Conservation (phyloP, 1,139 yeast genomes). For the Kodamaea sp. region DNA sequence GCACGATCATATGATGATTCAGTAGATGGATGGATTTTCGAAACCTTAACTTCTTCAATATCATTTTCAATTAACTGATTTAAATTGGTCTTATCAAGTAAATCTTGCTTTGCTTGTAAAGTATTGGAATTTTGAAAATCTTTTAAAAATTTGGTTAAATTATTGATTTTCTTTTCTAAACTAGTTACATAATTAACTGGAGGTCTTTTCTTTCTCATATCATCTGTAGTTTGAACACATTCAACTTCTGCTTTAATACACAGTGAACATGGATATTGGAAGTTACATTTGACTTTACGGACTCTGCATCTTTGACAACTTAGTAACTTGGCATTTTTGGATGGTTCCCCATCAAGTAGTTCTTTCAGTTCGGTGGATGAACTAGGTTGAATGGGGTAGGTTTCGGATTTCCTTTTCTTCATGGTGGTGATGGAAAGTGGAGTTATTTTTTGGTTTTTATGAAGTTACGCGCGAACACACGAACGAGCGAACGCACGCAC, state of each 20-base stretch:
- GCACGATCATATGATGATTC: constrained; percentile 15
- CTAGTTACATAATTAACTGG: constrained; percentile 46
- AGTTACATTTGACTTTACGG: constrained; percentile 54
- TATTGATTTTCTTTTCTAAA: constrained; percentile 29
- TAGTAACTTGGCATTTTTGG: constrained; percentile 10
- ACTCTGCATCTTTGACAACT: constrained; percentile 50
- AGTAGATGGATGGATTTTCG: background rate
- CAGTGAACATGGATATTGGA: constrained; percentile 47
- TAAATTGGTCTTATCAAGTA: constrained; percentile 15
- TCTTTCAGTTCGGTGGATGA: no score
- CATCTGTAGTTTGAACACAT: constrained; percentile 49
- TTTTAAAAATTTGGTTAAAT: constrained; percentile 24
- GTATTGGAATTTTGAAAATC: constrained; percentile 20
- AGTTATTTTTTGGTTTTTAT: background rate
- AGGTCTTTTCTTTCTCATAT: constrained; percentile 52
- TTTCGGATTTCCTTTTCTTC: background rate
- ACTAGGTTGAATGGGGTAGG: no score
- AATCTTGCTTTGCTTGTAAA: constrained; percentile 20
- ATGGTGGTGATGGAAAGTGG: background rate
- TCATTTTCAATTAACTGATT: constrained; percentile 4
- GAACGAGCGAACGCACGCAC: background rate
- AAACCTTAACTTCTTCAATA: background rate
- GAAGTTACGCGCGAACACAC: background rate
- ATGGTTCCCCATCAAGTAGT: no score
- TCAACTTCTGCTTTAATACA: constrained; percentile 44